phyloP scores from a whole-genome alignment of 495 filamentous ascomycete genomes.

The Usnea hakonensis region DNA sequence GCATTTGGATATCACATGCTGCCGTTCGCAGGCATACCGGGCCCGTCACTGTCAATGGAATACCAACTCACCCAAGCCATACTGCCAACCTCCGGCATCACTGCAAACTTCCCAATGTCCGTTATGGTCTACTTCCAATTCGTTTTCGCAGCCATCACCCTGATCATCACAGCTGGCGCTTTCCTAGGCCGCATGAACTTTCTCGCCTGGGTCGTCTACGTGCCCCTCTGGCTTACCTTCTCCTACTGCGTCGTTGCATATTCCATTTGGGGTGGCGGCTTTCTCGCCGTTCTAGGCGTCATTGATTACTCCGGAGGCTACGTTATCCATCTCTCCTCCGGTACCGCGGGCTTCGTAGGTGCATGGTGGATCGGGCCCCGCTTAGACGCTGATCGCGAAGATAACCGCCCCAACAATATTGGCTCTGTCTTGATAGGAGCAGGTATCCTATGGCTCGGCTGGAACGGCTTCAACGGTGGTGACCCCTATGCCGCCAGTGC shows the following conservation, averaged over 20 bases:
- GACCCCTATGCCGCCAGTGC: constrained; percentile 48
- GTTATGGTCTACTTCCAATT: constrained; percentile 58
- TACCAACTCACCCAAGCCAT: constrained; percentile 38
- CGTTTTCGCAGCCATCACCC: constrained; percentile 52
- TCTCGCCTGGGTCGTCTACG: constrained; percentile 50
- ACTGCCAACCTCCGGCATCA: constrained; percentile 37
- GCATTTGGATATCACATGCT: constrained; percentile 45
- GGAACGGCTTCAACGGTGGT: constrained; percentile 54
- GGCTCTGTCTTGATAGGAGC: constrained; percentile 44
- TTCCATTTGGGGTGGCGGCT: constrained; percentile 51
- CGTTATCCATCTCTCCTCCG: constrained; percentile 51
- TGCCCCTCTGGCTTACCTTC: constrained; percentile 44
- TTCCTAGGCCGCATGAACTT: constrained; percentile 49
- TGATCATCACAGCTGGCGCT: constrained; percentile 45
- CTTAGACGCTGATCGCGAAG: constrained; percentile 42
- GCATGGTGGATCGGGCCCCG: constrained; percentile 49
- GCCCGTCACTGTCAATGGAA: constrained; percentile 41
- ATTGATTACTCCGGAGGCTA: constrained; percentile 54
- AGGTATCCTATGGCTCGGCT: constrained; percentile 52
- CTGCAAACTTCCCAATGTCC: constrained; percentile 38
- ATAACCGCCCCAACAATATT: constrained; percentile 46
- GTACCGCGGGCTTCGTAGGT: constrained; percentile 48
- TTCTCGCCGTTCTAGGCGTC: constrained; percentile 43
- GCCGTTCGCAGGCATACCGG: constrained; percentile 45
- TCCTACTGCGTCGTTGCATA: constrained; percentile 40